A percentile compares a stretch with the other conserved stretches of the same genome.
These are phyloP conservation scores for Orbilia brochopaga DNA, from an alignment of 2,329 filamentous ascomycete genomes.

Conservation along the genomic window DNA sequence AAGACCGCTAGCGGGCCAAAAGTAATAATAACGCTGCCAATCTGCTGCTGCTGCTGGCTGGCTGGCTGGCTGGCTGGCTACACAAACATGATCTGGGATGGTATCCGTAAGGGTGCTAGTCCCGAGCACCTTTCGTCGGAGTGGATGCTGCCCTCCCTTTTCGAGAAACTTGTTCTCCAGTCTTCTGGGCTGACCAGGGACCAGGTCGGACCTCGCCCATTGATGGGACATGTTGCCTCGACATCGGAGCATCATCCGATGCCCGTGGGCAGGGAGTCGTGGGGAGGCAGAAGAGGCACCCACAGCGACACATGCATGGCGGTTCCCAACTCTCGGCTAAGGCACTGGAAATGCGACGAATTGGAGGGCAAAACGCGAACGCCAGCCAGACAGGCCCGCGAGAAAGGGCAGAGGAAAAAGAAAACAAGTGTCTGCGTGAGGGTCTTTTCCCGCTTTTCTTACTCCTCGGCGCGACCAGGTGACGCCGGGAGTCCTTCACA, in stretches of 20 bases:
- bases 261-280: constrained; percentile 41
- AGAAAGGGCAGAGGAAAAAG: constrained; percentile 15
- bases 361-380: constrained; percentile 41
- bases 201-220: constrained; percentile 31
- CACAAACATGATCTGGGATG: constrained; percentile 40
- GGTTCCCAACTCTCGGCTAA: constrained; percentile 49
- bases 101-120: constrained; percentile 41
- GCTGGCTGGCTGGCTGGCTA: constrained; percentile 36
- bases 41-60: no score
- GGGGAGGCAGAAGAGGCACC: constrained; percentile 34
- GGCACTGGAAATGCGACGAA: constrained; percentile 48
- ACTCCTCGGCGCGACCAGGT: constrained; percentile 38
- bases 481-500: constrained; percentile 41
- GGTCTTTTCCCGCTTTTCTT: constrained; percentile 9
- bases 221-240: constrained; percentile 37
- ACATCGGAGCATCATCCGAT: constrained; percentile 51
- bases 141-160: constrained; percentile 39
- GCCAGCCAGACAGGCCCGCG: constrained; percentile 17
- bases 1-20: neutral
- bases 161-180: constrained; percentile 45
- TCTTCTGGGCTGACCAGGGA: constrained; percentile 51
- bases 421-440: constrained; percentile 22
- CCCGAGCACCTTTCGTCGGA: constrained; percentile 34
- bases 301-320: constrained; percentile 44
- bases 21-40: neutral